phyloP scores from a whole-genome alignment of 768 basidiomycete genomes.

The Kwoniella heveanensis region DNA sequence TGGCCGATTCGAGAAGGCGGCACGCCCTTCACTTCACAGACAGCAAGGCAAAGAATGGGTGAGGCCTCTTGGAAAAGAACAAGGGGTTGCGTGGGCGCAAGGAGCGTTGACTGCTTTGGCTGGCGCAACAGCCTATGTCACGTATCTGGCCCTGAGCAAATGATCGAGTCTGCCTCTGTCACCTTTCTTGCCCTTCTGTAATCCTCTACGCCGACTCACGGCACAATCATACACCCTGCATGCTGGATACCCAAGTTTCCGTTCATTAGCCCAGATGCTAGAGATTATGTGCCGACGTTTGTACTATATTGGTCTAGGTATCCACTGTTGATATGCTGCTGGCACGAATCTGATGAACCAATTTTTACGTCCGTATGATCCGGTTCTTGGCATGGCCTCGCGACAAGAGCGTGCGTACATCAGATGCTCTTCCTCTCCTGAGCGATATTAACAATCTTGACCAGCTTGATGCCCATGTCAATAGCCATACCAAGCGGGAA shows the following conservation, averaged over 20 bases:
- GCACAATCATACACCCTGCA: neutral
- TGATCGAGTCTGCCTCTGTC: neutral
- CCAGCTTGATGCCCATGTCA: constrained; percentile 63
- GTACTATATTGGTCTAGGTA: neutral
- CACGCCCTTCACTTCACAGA: neutral
- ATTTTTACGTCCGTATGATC: too few species aligned
- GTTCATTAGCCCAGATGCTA: too few species aligned
- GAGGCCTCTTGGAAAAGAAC: neutral
- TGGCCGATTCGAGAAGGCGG: neutral
- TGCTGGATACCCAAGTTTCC: neutral
- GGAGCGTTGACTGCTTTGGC: neutral
- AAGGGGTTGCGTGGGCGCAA: neutral
- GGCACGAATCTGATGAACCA: too few species aligned
- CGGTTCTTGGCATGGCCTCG: too few species aligned
- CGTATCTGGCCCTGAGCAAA: neutral
- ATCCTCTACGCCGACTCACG: too few species aligned
- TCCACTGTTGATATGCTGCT: neutral
- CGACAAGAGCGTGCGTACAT: too few species aligned
- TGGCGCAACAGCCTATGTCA: neutral
- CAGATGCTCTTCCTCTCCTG: constrained; percentile 30
- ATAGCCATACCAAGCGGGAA: constrained; percentile 71
- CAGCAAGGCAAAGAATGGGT: neutral
- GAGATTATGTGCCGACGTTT: too few species aligned
- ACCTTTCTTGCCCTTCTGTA: too few species aligned
- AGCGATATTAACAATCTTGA: constrained; percentile 25